These are phyloP conservation scores for Heliocybe sulcata DNA, from an alignment of 1,284 basidiomycete species.

Conservation along the genomic window DNA sequence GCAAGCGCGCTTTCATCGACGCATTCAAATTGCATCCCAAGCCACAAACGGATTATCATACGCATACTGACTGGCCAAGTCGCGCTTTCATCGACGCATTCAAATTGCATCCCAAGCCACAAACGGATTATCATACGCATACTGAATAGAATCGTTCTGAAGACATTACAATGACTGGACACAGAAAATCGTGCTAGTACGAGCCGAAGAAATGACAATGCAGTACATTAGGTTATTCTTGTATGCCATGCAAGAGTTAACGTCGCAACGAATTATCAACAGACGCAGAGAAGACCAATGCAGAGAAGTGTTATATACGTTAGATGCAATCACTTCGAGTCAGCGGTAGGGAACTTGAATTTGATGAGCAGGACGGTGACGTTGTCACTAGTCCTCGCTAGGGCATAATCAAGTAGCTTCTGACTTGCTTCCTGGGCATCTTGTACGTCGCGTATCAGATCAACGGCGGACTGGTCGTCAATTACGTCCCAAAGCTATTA, in stretches of 20 bases:
- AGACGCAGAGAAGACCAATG: neutral
- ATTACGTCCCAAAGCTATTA: constrained; percentile 93
- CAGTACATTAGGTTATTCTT: neutral
- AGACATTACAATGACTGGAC: too few species aligned
- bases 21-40: too few species aligned
- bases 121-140: too few species aligned
- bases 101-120: too few species aligned
- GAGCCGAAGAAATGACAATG: neutral
- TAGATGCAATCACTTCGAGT: too few species aligned
- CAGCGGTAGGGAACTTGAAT: constrained; percentile 71
- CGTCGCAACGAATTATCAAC: neutral
- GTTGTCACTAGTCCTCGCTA: constrained; percentile 26
- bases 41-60: too few species aligned
- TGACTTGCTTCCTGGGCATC: constrained; percentile 85
- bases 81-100: too few species aligned
- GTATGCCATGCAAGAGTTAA: neutral
- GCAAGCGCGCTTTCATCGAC: too few species aligned
- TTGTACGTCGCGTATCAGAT: constrained; percentile 67
- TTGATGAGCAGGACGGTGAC: constrained; percentile 70
- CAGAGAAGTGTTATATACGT: too few species aligned
- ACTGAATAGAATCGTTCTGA: too few species aligned
- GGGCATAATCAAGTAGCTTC: constrained; percentile 78
- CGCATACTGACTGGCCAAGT: too few species aligned
- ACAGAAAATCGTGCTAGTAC: too few species aligned
- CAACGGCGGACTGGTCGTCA: constrained; percentile 88